Evolutionary conservation across 306 rosid genomes (phyloP), one percentile per base, ranked within the genome.

Genomic region (Lablab purpureus): DNA sequence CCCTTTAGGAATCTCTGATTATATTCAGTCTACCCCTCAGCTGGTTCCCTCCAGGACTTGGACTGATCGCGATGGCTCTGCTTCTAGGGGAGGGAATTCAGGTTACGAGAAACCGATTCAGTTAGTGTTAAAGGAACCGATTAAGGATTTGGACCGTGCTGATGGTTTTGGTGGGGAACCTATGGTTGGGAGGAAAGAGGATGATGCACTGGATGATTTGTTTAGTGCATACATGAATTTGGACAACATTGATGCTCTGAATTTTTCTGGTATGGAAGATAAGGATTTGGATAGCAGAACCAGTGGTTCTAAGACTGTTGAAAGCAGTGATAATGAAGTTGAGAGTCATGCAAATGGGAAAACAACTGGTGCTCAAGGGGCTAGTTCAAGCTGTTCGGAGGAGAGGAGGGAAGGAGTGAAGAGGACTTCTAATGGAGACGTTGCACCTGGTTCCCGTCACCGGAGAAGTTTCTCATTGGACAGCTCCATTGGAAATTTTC

Each of bases 271-370:
- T 22, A 74, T 80, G 15, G 97, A 93, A 68, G 94, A 90, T 65
- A 81, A 81, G 76, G 84, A 81, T 74, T 30, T 81, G 69, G 84
- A 81, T 67, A 83, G 87, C 74, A 79, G 77, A 60, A 83, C 72
- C 21, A 83, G 87, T 67, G 87, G 87, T 64, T 88, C 94, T 0
- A 93, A 88, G 89, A 89, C 96, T 1, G 87, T 90, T 62, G 98
- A 91, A 58, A 91, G 94, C 79, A 93, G 98, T 67, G 97, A 93
- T 68, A 91, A 89, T 23, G 98, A 93, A 85, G 97, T 79, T 77
- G 97, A 89, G 84, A 93, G 98, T 81, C 82, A 82, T 45, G 36
- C 84, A 7, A 84, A 80, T 73, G 90, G 84, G 32, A 87, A 78
- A 52, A 28, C 67, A 17, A 67, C 36, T 45, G 17, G 76, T 70